These are phyloP conservation scores for Suillus bovinus DNA, from an alignment of 768 basidiomycete species.

Conservation along the genomic window DNA sequence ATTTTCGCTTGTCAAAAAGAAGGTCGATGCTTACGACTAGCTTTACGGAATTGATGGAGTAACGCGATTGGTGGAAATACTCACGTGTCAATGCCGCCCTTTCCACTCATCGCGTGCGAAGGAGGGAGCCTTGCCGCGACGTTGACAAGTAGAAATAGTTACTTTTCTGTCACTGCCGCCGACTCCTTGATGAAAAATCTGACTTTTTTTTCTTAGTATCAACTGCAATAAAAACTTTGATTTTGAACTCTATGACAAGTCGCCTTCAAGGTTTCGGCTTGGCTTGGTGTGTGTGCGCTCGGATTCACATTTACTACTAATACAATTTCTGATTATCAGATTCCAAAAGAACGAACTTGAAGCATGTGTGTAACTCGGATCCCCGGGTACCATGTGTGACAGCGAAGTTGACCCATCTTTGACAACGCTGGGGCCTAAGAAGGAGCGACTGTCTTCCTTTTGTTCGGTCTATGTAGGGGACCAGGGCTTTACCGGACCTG, in stretches of 20 bases:
- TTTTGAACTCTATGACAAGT: neutral
- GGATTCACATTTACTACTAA: neutral
- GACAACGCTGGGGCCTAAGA: neutral
- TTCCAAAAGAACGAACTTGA: neutral
- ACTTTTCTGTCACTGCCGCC: neutral
- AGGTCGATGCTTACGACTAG: too few species aligned
- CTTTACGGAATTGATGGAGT: too few species aligned
- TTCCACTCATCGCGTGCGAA: too few species aligned
- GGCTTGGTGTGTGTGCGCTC: neutral
- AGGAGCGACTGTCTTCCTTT: neutral
- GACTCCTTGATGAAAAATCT: neutral
- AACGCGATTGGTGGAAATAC: too few species aligned
- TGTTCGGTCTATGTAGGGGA: neutral
- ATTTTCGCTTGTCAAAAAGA: too few species aligned
- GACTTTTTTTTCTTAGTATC: neutral
- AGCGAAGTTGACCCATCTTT: neutral
- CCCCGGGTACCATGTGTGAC: neutral
- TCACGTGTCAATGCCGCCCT: too few species aligned
- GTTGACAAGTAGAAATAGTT: neutral
- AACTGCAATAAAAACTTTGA: neutral
- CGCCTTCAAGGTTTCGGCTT: neutral
- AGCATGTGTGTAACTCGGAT: constrained; percentile 2
- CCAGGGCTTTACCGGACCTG: neutral
- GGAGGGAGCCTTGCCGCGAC: neutral
- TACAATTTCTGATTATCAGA: too few species aligned